Conservation (phyloP, 2,329 filamentous ascomycete genomes). For the Pseudogymnoascus sp. region DNA sequence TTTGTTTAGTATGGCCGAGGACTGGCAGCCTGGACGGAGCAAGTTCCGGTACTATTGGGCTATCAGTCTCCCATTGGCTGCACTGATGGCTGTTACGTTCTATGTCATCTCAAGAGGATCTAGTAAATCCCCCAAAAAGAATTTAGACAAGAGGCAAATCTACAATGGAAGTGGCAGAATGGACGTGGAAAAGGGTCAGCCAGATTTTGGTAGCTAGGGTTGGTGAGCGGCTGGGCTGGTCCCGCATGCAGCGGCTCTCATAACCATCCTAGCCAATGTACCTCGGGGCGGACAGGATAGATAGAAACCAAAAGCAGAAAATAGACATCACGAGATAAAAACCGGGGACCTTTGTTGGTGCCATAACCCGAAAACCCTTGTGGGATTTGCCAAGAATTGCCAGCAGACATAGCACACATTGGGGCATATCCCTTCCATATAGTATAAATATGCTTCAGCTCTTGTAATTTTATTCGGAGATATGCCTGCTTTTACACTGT, state of each 20-base stretch:
- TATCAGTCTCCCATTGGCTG: not conserved
- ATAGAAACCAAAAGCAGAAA: too few species aligned
- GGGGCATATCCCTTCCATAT: not conserved
- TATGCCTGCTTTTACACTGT: not conserved
- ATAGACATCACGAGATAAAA: too few species aligned
- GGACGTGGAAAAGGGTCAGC: not conserved
- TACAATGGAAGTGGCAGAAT: not conserved
- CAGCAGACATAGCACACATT: not conserved
- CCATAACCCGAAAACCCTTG: too few species aligned
- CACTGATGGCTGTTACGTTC: not conserved
- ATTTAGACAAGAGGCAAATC: not conserved
- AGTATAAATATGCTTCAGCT: not conserved
- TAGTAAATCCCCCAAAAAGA: not conserved
- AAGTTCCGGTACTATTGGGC: not conserved
- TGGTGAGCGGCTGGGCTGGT: not conserved
- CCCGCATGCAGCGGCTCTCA: not conserved
- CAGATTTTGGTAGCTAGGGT: not conserved
- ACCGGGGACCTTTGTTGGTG: too few species aligned
- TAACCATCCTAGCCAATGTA: not conserved
- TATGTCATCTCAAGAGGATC: not conserved
- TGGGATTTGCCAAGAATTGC: not conserved
- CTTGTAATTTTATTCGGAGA: not conserved
- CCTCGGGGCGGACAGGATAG: not conserved
- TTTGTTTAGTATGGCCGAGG: slow-evolving; percentile 27
- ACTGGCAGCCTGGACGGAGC: slow-evolving; percentile 10